Base-by-base conservation (phyloP, 495 filamentous ascomycete species). In the Talaromyces wortmannii region DNA sequence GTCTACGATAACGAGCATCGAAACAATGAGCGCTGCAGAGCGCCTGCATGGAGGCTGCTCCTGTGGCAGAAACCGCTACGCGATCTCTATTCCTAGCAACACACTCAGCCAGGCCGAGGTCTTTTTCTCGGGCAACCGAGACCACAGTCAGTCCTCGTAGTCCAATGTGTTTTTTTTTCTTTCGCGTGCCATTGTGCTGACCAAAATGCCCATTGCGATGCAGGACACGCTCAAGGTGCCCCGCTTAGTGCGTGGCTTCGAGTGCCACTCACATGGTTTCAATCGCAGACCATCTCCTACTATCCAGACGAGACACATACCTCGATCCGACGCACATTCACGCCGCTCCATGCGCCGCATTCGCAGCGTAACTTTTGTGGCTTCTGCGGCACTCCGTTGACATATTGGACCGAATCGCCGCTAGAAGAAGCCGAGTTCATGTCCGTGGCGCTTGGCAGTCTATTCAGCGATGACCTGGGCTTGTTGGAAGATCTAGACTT, bases 31-130 rank as follows among this genome's bases (percentile, higher is more conserved):
- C 65, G 52, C 63, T 55, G 59, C 69, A 52, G 75, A 76, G 40
- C 75, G 72, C 18, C 80, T 96, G 29, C 79, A 76, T 52, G 91
- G 91, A 55, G 78, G 84, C 63, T 96, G 91, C 70, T 82, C 85
- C 29, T 96, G 91, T 67, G 90, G 90, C 43, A 84, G 91, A 31
- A 95, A 92, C 63, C 79, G 84, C 57, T 96, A 95, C 68, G 76
- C 81, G 15, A 82, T 96, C 55, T 68, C 78, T 30, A 76, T 91
- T 31, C 90, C 91, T 3, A 59, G 72, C 4, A 61, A 81, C 57
- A 67, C 78, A 43, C 67, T 68, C 12, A 69, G 82, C 32, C 67
- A 75, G 45, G 83, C 86, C 18, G 76, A 82, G 47, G 78, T 96
- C 7, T 79, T 89, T 59, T 90, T 91, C 62, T 84, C 91, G 63